Evolutionary conservation across 1,284 basidiomycete genomes (phyloP).

Genomic region (Cutaneotrichosporon dermatis): DNA sequence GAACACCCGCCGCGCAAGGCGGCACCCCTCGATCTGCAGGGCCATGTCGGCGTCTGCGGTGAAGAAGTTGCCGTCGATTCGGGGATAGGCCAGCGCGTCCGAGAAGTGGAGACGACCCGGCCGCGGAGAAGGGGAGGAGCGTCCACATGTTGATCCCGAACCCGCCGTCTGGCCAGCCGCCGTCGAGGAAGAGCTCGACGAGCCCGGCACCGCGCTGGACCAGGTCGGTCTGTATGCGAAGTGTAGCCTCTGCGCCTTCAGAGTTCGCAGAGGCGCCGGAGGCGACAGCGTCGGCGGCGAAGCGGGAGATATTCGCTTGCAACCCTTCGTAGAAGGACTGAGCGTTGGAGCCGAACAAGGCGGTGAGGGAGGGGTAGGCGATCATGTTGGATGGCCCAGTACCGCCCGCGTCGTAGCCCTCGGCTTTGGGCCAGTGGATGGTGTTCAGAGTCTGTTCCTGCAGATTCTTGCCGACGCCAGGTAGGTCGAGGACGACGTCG

Average conservation of each 20-base stretch:
- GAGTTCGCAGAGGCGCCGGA: slow-evolving; percentile 26
- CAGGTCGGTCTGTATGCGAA: slow-evolving; percentile 28
- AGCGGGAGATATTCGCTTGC: neutral
- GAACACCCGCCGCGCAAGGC: slow-evolving; percentile 38
- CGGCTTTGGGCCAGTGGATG: slow-evolving; percentile 29
- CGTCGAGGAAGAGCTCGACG: slow-evolving; percentile 38
- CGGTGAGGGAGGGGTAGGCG: slow-evolving; percentile 29
- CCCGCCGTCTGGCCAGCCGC: slow-evolving; percentile 28
- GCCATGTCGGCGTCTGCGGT: slow-evolving; percentile 38
- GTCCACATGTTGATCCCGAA: slow-evolving; percentile 36
- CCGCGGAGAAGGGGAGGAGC: slow-evolving; percentile 46
- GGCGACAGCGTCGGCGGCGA: slow-evolving; percentile 21
- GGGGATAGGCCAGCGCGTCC: slow-evolving; percentile 56
- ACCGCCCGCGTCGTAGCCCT: slow-evolving; percentile 23
- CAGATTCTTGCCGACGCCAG: slow-evolving; percentile 65
- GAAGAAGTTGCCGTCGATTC: slow-evolving; percentile 55
- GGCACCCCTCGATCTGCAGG: slow-evolving; percentile 37
- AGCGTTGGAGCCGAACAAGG: slow-evolving; percentile 7
- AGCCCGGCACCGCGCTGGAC: slow-evolving; percentile 37
- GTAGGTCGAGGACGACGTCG: slow-evolving; percentile 53
- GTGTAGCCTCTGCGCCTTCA: slow-evolving; percentile 24
- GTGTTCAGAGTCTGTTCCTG: slow-evolving; percentile 59
- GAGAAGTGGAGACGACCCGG: slow-evolving; percentile 54
- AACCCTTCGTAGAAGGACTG: neutral
- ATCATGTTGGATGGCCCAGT: slow-evolving; percentile 23